These are phyloP conservation scores for Quercus bicolor DNA, from an alignment of 306 rosid genomes.

Conservation along the genomic window DNA sequence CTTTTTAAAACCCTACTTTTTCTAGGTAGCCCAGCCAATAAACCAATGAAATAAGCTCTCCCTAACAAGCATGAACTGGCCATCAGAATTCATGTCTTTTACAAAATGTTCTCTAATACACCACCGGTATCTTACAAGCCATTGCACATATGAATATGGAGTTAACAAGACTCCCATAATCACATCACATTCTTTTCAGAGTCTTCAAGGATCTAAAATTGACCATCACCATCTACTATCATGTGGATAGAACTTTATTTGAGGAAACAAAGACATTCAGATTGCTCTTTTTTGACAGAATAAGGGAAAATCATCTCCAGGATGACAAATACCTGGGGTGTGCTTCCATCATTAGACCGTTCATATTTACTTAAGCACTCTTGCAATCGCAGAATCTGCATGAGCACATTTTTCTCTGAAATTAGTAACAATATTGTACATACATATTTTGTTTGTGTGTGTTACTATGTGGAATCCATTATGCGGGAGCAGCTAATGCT, in stretches of 20 bases:
- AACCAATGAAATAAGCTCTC: too few species aligned
- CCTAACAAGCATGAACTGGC: neutral
- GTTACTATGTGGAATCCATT: neutral
- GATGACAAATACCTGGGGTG: slow-evolving; percentile 72
- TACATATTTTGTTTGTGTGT: neutral
- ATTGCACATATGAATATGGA: neutral
- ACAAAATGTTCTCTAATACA: neutral
- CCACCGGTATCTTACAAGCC: neutral
- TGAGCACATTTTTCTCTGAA: slow-evolving; percentile 17
- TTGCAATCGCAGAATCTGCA: slow-evolving; percentile 89
- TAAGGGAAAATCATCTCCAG: neutral
- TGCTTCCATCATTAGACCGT: slow-evolving; percentile 76
- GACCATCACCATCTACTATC: neutral
- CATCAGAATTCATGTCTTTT: neutral
- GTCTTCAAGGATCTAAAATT: neutral
- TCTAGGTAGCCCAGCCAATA: too few species aligned
- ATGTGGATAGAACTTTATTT: neutral
- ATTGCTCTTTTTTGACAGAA: neutral
- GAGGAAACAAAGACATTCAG: neutral
- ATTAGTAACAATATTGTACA: slow-evolving; percentile 1
- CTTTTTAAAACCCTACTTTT: too few species aligned
- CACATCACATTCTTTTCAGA: neutral
- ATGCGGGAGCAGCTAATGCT: neutral
- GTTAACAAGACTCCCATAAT: neutral
- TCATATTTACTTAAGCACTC: slow-evolving; percentile 89